phyloP scores from a whole-genome alignment of 371 early-diverging fungal species.

The Lichtheimia hyalospora region DNA sequence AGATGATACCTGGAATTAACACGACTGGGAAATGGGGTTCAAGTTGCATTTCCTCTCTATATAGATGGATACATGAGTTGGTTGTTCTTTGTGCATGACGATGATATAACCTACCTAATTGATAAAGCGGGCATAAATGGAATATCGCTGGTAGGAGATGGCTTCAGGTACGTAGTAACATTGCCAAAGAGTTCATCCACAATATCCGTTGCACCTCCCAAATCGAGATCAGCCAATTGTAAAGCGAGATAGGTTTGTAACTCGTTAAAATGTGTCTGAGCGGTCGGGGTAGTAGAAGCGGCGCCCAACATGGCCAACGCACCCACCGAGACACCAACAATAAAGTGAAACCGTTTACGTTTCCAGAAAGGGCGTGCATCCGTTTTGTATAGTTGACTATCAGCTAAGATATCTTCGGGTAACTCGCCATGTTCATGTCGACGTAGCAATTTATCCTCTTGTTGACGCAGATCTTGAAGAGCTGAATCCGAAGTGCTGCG shows the following conservation, averaged over 20 bases:
- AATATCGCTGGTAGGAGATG: constrained; percentile 44
- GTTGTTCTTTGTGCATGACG: background rate
- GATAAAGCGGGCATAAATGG: constrained; percentile 51
- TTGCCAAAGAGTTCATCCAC: constrained; percentile 72
- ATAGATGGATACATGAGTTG: background rate
- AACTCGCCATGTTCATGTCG: too few relatives aligned
- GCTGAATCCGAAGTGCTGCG: too few relatives aligned
- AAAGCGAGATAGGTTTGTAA: constrained; percentile 41
- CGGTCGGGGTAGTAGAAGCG: constrained; percentile 38
- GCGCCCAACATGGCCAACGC: constrained; percentile 20
- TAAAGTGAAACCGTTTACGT: constrained; percentile 39
- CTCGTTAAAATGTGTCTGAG: constrained; percentile 35
- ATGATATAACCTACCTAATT: constrained; percentile 26
- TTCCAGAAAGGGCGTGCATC: constrained; percentile 29
- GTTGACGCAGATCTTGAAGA: too few relatives aligned
- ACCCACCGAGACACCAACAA: constrained; percentile 35
- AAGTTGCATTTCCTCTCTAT: constrained; percentile 33
- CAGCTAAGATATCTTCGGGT: constrained; percentile 32
- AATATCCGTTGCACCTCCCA: constrained; percentile 61
- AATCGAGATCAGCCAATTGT: constrained; percentile 62
- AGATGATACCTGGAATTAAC: constrained; percentile 91
- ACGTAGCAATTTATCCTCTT: too few relatives aligned
- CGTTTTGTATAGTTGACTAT: constrained; percentile 14
- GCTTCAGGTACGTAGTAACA: constrained; percentile 56
- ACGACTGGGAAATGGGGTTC: constrained; percentile 74